Base-by-base conservation (phyloP, 2,329 filamentous ascomycete genomes). In the Talaromyces sp. region DNA sequence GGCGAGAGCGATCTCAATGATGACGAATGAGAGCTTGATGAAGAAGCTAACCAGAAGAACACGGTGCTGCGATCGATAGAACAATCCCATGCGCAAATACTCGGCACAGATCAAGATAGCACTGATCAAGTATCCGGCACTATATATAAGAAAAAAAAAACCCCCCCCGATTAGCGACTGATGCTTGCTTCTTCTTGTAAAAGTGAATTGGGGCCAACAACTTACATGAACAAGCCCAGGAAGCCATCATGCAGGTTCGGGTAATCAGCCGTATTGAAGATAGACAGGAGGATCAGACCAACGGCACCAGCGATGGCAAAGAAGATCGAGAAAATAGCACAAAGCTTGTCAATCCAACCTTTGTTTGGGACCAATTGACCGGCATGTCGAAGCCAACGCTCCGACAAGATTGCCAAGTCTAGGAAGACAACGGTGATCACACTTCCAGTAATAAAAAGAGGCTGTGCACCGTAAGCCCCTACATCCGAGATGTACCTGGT, bases 91-190 rank as follows among this genome's bases (percentile, higher is more conserved):
- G 2, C 90, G 86, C 66, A 94, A 88, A 71, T 96, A 97, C 71
- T 97, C 91, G 77, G 85, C 86, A 77, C 92, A 97, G 60, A 93
- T 88, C 73, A 92, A 93, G 62, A 97, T 82, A 51, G 93, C 92
- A 4, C 87, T 90, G 49, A 96, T 69, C 49, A 97, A 78, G 71
- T 96, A 97, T 30, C 91, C 94, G 13, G 73, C 85, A 50, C 74
- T 76, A 37, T 6, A 20, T 24, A 32, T n/a, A n/a, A n/a, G n/a
- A n/a, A n/a, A n/a, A n/a, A n/a, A n/a, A n/a, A n/a, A n/a, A n/a
- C n/a, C n/a, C n/a, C n/a, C n/a, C n/a, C n/a, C n/a, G n/a, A n/a
- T 24, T 47, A 45, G 30, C 17, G 9, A 44, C 24, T 5, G 7
- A n/a, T 5, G 17, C 7, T 47, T 17, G 20, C 3, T 14, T 19